phyloP scores from a whole-genome alignment of 805 yeast species.

The Saturnispora ahearnii region DNA sequence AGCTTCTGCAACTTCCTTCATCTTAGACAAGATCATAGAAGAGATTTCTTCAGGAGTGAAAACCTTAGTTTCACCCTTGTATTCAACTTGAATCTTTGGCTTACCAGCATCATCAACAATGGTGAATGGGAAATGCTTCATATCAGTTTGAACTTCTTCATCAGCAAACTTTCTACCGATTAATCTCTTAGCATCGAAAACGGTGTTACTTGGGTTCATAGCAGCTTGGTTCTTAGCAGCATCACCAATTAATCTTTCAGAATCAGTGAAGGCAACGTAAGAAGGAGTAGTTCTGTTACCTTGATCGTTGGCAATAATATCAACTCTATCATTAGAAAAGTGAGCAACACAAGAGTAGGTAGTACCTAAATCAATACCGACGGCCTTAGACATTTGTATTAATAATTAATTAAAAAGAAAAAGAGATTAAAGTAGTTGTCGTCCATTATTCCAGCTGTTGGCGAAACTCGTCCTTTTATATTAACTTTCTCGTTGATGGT shows the following conservation, averaged over 20 bases:
- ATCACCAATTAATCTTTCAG: conserved; percentile 91
- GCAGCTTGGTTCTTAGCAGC: conserved; percentile 98
- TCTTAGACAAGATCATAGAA: conserved; percentile 68
- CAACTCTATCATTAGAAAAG: conserved; percentile 85
- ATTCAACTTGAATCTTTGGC: conserved; percentile 86
- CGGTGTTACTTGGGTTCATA: conserved; percentile 84
- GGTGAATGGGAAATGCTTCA: conserved; percentile 89
- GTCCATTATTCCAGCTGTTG: neutral
- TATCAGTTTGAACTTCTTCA: conserved; percentile 76
- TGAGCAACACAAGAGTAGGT: conserved; percentile 96
- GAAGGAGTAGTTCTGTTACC: conserved; percentile 98
- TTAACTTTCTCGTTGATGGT: neutral
- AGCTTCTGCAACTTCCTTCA: conserved; percentile 57
- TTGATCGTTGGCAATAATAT: conserved; percentile 94
- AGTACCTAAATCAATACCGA: conserved; percentile 79
- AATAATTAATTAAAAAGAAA: neutral
- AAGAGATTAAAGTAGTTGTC: neutral
- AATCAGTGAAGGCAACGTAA: conserved; percentile 87
- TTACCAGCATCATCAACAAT: conserved; percentile 74
- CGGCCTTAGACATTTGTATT: conserved; percentile 38
- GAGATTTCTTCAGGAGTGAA: conserved; percentile 95
- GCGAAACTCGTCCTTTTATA: neutral
- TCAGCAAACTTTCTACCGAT: conserved; percentile 84
- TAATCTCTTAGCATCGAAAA: conserved; percentile 85
- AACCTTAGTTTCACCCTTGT: conserved; percentile 83